Percentiles rank a stretch among this genome's conserved stretches.
Evolutionary conservation across 257 asterid species (phyloP).

Genomic region (Lavandula angustifolia): DNA sequence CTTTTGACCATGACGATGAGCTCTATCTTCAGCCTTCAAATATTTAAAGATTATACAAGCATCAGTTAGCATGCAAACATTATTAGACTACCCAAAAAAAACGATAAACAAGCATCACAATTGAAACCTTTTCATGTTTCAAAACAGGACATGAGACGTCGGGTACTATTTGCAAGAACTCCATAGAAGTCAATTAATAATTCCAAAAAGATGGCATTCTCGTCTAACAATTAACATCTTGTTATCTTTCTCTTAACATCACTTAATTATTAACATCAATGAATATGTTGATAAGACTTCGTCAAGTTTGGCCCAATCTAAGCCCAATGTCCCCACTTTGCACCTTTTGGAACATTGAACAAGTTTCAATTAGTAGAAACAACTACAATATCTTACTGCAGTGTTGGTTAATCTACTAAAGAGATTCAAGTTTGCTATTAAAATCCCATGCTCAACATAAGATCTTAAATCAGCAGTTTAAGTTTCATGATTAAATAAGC

Average conservation of each 20-base stretch:
- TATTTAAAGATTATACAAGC: slow-evolving; percentile 33
- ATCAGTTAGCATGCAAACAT: slow-evolving; percentile 32
- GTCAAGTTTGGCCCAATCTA: not conserved
- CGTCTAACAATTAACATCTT: not conserved
- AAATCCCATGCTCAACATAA: slow-evolving; percentile 7
- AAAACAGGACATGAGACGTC: slow-evolving; percentile 13
- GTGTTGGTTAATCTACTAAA: slow-evolving; percentile 2
- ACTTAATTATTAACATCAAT: not conserved
- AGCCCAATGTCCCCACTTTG: not conserved
- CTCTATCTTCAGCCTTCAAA: slow-evolving; percentile 94
- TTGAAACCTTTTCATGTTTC: slow-evolving; percentile 7
- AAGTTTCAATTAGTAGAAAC: not conserved
- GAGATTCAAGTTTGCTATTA: slow-evolving; percentile 8
- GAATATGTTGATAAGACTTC: not conserved
- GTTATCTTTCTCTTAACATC: not conserved
- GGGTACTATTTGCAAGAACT: slow-evolving; percentile 1
- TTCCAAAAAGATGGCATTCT: not conserved
- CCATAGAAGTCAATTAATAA: slow-evolving; percentile 8
- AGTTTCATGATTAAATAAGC: slow-evolving; percentile 2
- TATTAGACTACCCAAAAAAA: not conserved
- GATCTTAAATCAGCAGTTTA: not conserved
- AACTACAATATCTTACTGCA: not conserved
- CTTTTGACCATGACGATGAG: slow-evolving; percentile 93
- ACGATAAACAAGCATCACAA: slow-evolving; percentile 26
- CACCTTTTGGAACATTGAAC: not conserved